phyloP scores from a whole-genome alignment of 257 asterid genomes.

The Plantago ovata region DNA sequence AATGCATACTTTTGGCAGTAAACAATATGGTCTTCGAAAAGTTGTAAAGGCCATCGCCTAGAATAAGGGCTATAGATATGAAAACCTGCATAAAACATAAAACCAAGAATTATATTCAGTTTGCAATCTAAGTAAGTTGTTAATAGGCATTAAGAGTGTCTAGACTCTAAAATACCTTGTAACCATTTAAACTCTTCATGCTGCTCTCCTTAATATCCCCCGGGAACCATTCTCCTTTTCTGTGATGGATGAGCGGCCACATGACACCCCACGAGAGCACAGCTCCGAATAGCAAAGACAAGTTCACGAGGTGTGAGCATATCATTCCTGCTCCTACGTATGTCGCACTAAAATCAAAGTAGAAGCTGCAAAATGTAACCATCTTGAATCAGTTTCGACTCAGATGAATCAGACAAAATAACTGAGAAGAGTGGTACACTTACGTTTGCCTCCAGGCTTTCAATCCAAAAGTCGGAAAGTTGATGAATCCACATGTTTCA shows the following conservation, averaged over 20 bases:
- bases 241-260: slow-evolving; percentile 57
- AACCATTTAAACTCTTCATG: slow-evolving; percentile 66
- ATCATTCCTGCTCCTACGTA: slow-evolving; percentile 80
- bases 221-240: slow-evolving; percentile 59
- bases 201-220: slow-evolving; percentile 42
- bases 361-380: slow-evolving; percentile 49
- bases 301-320: slow-evolving; percentile 59
- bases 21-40: slow-evolving; percentile 58
- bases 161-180: slow-evolving; percentile 32
- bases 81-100: slow-evolving; percentile 51
- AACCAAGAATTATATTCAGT: not conserved
- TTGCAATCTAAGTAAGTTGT: not conserved
- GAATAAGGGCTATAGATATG: slow-evolving; percentile 70
- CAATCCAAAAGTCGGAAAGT: slow-evolving; percentile 80
- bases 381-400: too few relatives aligned
- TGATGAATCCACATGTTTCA: slow-evolving; percentile 53
- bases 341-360: slow-evolving; percentile 72
- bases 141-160: not conserved
- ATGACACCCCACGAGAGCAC: slow-evolving; percentile 65
- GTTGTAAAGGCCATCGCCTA: slow-evolving; percentile 87
- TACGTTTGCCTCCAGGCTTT: slow-evolving; percentile 75
- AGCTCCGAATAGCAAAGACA: slow-evolving; percentile 65
- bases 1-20: slow-evolving; percentile 45
- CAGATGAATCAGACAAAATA: not conserved
- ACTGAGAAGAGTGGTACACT: slow-evolving; percentile 3